These are phyloP conservation scores for Westerdykella ornata DNA, from an alignment of 2,329 filamentous ascomycete genomes.

Conservation along the genomic window DNA sequence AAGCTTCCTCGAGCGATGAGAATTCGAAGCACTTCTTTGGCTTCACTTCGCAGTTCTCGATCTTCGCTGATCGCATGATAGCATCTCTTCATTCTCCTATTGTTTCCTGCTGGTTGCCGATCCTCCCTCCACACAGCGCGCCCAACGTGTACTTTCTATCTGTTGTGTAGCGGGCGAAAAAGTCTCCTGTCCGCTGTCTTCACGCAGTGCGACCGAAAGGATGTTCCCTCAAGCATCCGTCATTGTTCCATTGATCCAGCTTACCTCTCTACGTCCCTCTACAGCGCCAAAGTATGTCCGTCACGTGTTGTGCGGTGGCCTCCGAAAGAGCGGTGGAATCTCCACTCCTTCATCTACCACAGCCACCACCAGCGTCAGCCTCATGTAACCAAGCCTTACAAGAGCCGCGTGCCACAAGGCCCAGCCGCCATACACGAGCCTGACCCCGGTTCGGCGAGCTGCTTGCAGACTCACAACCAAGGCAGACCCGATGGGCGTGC, in stretches of 20 bases:
- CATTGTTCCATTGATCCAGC: not conserved
- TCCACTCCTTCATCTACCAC: not conserved
- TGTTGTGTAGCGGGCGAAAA: too few species aligned
- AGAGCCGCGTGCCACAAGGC: too few species aligned
- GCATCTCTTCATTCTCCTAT: not conserved
- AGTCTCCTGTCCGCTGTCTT: not conserved
- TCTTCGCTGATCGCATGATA: not conserved
- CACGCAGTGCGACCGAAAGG: not conserved
- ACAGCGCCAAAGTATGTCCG: not conserved
- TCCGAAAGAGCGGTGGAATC: not conserved
- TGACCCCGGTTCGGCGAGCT: too few species aligned
- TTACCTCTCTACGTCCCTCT: not conserved
- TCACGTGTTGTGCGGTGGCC: not conserved
- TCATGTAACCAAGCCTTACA: not conserved
- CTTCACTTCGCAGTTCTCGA: too few species aligned
- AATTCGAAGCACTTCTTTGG: too few species aligned
- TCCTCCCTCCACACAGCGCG: not conserved
- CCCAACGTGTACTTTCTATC: not conserved
- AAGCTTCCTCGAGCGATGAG: not conserved
- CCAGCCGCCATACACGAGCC: too few species aligned
- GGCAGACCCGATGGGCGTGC: too few species aligned
- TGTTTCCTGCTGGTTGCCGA: not conserved
- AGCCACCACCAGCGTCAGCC: not conserved
- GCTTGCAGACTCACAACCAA: too few species aligned
- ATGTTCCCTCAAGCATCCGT: not conserved